Percentiles rank a stretch among this genome's conserved stretches.
phyloP scores from a whole-genome alignment of 192 early-diverging fungal species.

The Mortierella claussenii region DNA sequence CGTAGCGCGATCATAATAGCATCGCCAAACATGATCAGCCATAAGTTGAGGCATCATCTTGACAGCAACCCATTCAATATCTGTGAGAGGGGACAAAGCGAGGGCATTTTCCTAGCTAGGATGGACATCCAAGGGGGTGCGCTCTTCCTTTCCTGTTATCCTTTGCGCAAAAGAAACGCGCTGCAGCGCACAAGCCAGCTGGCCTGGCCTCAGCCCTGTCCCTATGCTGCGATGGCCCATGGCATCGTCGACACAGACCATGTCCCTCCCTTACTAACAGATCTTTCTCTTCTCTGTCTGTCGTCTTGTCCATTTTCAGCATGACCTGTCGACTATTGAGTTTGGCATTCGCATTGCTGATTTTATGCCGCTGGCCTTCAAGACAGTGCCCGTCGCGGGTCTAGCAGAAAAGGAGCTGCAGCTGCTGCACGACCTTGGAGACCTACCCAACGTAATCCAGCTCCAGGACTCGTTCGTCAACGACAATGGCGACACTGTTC shows the following conservation, averaged over 20 bases:
- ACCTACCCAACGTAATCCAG: conserved; percentile 61
- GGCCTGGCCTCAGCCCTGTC: no score
- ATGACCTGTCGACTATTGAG: conserved; percentile 59
- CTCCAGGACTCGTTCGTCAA: conserved; percentile 73
- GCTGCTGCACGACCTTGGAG: conserved; percentile 59
- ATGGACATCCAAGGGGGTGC: no score
- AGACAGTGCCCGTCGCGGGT: conserved; percentile 66
- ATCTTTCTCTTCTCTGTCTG: background rate
- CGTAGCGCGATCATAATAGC: no score
- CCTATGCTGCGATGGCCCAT: no score
- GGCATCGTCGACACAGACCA: no score
- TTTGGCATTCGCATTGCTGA: conserved; percentile 71
- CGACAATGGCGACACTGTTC: conserved; percentile 65
- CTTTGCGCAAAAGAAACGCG: no score
- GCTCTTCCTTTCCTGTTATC: no score
- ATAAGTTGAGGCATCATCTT: no score
- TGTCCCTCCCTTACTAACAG: background rate
- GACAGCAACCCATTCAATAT: no score
- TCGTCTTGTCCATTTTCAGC: conserved; percentile 20
- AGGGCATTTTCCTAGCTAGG: no score
- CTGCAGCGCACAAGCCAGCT: conserved; percentile 24
- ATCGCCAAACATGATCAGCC: no score
- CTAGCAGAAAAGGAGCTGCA: conserved; percentile 67
- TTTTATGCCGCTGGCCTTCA: conserved; percentile 70
- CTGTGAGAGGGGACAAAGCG: no score